These are phyloP conservation scores for Acmispon strigosus DNA, from an alignment of 306 rosid genomes.

Conservation along the genomic window DNA sequence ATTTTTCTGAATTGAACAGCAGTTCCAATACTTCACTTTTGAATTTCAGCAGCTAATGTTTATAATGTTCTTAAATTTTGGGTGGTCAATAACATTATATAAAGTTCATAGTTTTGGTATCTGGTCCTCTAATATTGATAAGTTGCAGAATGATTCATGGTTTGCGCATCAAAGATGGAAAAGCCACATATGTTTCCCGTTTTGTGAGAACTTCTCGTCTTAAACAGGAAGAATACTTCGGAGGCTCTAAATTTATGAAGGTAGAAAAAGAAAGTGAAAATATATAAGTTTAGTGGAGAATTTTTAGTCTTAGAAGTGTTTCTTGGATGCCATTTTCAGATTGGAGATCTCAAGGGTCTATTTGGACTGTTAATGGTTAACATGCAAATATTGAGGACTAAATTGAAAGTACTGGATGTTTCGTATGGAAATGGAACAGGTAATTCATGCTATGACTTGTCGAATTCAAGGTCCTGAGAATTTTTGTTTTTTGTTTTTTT, in stretches of 20 bases:
- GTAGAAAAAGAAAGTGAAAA: constrained; percentile 25
- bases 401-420: constrained; percentile 67
- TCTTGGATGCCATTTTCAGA: constrained; percentile 37
- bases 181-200: constrained; percentile 82
- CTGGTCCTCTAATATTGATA: not conserved
- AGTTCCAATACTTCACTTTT: not conserved
- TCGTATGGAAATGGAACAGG: constrained; percentile 78
- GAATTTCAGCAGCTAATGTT: not conserved
- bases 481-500: too few relatives aligned
- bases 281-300: not conserved
- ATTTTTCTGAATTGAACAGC: not conserved
- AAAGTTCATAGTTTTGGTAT: constrained; percentile 1
- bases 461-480: not conserved
- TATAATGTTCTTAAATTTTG: not conserved
- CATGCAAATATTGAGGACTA: constrained; percentile 75
- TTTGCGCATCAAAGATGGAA: constrained; percentile 90
- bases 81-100: not conserved
- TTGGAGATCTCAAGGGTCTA: constrained; percentile 87
- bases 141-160: constrained; percentile 91
- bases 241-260: constrained; percentile 87
- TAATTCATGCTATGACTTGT: constrained; percentile 23
- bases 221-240: constrained; percentile 86
- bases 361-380: constrained; percentile 72
- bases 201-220: constrained; percentile 76
- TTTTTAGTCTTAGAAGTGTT: not conserved